Evolutionary conservation across 208 protist genomes (phyloP).

Genomic region (Angomonas deanei): DNA sequence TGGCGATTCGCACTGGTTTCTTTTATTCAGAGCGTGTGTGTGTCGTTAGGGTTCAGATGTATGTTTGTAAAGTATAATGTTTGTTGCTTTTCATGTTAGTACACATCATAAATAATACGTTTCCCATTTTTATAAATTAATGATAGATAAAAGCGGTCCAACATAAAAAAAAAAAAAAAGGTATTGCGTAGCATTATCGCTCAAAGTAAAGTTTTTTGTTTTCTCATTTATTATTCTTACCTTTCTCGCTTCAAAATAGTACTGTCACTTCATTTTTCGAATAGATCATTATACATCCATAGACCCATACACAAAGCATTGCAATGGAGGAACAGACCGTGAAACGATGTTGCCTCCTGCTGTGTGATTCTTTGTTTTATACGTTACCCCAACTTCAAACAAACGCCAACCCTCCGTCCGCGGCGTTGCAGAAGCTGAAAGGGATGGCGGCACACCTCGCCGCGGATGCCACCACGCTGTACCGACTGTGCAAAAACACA

Average conservation of each 20-base stretch:
- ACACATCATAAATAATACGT: too few relatives aligned
- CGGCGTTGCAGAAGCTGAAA: not conserved
- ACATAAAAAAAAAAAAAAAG: not conserved
- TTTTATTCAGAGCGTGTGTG: too few relatives aligned
- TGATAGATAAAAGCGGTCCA: too few relatives aligned
- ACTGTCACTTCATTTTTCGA: not conserved
- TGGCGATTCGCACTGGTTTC: too few relatives aligned
- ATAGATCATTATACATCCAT: too few relatives aligned
- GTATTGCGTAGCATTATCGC: not conserved
- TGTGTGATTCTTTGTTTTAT: not conserved
- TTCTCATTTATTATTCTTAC: conserved; percentile 7
- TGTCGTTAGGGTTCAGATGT: too few relatives aligned
- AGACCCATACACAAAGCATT: too few relatives aligned
- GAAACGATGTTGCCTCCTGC: not conserved
- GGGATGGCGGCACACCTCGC: not conserved
- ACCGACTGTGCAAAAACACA: not conserved
- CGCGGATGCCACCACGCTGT: not conserved
- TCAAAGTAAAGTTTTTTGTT: conserved; percentile 1
- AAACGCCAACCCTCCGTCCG: not conserved
- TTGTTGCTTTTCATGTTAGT: too few relatives aligned
- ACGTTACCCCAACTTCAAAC: not conserved
- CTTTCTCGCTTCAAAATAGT: not conserved
- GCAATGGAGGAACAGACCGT: too few relatives aligned
- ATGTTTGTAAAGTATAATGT: too few relatives aligned
- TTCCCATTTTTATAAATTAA: not conserved